A percentile compares a stretch with the other conserved stretches of the same genome.
phyloP scores from a whole-genome alignment of 148 eudicot genomes.

The Vaccinium vitisidaea region DNA sequence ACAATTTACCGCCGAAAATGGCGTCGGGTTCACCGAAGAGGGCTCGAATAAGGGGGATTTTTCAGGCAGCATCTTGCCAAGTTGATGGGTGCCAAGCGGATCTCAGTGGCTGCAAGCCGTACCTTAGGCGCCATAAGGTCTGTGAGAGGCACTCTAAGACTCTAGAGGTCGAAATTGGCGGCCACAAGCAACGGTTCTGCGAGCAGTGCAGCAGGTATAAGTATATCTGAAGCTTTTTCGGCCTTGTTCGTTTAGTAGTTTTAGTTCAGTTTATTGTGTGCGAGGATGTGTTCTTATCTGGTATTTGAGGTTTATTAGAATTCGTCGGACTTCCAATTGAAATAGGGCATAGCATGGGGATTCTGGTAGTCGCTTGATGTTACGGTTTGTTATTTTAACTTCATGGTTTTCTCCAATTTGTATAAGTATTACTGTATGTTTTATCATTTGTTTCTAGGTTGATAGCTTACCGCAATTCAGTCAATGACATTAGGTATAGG shows the following conservation, averaged over 20 bases:
- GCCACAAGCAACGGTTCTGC: conserved; percentile 61
- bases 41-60: no score
- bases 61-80: no score
- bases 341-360: background rate
- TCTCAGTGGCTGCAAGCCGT: conserved; percentile 58
- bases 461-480: conserved; percentile 5
- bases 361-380: background rate
- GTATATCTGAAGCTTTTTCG: background rate
- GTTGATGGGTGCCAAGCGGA: conserved; percentile 69
- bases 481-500: background rate
- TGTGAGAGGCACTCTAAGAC: conserved; percentile 73
- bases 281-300: background rate
- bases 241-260: background rate
- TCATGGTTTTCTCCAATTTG: background rate
- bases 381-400: background rate
- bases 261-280: background rate
- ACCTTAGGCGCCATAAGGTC: conserved; percentile 71
- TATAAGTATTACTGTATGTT: background rate
- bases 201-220: conserved; percentile 74
- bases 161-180: conserved; percentile 53
- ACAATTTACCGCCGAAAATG: conserved; percentile 30
- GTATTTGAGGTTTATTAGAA: background rate
- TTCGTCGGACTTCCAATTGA: background rate
- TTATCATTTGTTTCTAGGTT: background rate
- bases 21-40: conserved; percentile 50